These are phyloP conservation scores for Trichoderma sp. DNA, from an alignment of 2,329 filamentous ascomycete species.

Conservation along the genomic window DNA sequence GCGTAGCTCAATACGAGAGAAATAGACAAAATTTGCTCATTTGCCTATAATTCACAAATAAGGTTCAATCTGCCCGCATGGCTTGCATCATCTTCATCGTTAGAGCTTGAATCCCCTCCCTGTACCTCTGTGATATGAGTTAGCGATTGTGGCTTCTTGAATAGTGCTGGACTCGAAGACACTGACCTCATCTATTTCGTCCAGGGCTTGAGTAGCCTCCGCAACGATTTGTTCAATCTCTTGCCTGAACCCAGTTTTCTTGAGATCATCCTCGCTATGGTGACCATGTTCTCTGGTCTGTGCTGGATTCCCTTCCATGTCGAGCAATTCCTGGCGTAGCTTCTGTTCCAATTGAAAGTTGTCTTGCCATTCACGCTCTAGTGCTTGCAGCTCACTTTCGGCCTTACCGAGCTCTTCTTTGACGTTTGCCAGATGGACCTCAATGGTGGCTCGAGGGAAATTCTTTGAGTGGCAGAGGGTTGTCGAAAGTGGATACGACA, in stretches of 20 bases:
- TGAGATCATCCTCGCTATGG: neutral
- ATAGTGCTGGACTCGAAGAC: neutral
- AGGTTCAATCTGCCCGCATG: slow-evolving; percentile 16
- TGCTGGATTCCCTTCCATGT: neutral
- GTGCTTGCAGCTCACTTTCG: slow-evolving; percentile 26
- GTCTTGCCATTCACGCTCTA: slow-evolving; percentile 25
- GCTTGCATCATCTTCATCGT: slow-evolving; percentile 30
- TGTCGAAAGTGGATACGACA: slow-evolving; percentile 32
- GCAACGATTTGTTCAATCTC: slow-evolving; percentile 28
- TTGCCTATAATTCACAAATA: too few species aligned
- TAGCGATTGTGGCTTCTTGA: neutral
- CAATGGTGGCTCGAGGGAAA: slow-evolving; percentile 28
- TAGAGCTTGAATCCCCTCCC: slow-evolving; percentile 27
- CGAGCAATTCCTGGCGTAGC: neutral
- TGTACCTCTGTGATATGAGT: slow-evolving; percentile 30
- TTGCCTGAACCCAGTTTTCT: slow-evolving; percentile 22
- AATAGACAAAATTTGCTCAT: slow-evolving; percentile 20
- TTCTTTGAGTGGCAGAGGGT: slow-evolving; percentile 32
- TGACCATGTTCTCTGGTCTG: neutral
- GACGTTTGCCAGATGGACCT: slow-evolving; percentile 28
- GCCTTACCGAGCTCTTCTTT: slow-evolving; percentile 25
- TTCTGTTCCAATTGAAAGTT: neutral
- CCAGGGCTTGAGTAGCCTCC: slow-evolving; percentile 25
- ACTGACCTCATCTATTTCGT: slow-evolving; percentile 32
- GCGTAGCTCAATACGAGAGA: neutral